A percentile compares a stretch with the other conserved stretches of the same genome.
Evolutionary conservation across 331 rosid species (phyloP).

Genomic region (Ulmus americana): DNA sequence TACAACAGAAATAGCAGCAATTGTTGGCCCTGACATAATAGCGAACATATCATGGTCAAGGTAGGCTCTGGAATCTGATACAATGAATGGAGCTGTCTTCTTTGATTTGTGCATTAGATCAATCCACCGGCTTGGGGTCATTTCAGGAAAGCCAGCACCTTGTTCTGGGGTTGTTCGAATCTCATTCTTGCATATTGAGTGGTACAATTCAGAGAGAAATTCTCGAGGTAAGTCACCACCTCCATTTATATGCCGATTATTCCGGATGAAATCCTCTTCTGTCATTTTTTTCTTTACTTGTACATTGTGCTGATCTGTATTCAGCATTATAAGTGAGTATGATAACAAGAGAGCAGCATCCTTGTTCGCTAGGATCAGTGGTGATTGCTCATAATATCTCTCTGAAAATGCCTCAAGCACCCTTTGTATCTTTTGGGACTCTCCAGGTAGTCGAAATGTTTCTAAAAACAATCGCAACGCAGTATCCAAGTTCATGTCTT

Average conservation of each 20-base stretch:
- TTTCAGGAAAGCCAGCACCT: constrained; percentile 84
- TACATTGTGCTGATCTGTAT: constrained; percentile 87
- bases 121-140: constrained; percentile 93
- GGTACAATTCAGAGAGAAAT: constrained; percentile 60
- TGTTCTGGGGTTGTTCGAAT: constrained; percentile 93
- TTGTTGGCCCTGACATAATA: constrained; percentile 88
- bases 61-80: constrained; percentile 76
- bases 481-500: constrained; percentile 81
- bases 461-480: constrained; percentile 88
- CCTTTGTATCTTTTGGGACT: constrained; percentile 98
- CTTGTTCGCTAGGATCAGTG: constrained; percentile 76
- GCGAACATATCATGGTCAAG: constrained; percentile 92
- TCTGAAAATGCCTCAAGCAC: constrained; percentile 98
- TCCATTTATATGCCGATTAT: constrained; percentile 81
- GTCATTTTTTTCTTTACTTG: constrained; percentile 97
- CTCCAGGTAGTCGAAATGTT: constrained; percentile 91
- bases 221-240: constrained; percentile 91
- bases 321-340: constrained; percentile 79
- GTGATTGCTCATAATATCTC: constrained; percentile 88
- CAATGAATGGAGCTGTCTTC: constrained; percentile 73
- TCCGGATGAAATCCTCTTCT: constrained; percentile 85
- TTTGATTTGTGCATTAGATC: constrained; percentile 76
- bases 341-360: constrained; percentile 88
- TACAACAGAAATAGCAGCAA: constrained; percentile 92
- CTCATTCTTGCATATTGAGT: constrained; percentile 86